A percentile compares a stretch with the other conserved stretches of the same genome.
These are phyloP conservation scores for Linnemannia hyalina DNA, from an alignment of 192 early-diverging fungal genomes.

Conservation along the genomic window DNA sequence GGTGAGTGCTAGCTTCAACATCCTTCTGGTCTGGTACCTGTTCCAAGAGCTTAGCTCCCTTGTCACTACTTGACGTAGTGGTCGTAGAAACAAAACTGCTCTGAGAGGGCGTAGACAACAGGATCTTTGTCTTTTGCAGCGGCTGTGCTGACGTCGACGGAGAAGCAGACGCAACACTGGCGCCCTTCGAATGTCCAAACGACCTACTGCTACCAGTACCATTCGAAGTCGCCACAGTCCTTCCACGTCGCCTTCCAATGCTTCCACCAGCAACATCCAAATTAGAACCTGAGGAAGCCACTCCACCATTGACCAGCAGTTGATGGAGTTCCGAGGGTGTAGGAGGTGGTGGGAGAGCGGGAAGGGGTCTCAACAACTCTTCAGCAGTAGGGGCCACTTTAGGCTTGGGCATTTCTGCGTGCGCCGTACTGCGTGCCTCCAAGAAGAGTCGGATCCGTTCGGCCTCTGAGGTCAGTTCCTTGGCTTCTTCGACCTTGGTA, in stretches of 20 bases:
- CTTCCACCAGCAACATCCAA: background rate
- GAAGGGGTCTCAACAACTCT: slow-evolving; percentile 37
- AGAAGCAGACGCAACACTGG: slow-evolving; percentile 17
- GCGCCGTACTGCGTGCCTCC: slow-evolving; percentile 40
- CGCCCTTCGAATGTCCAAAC: slow-evolving; percentile 24
- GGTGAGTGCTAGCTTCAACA: background rate
- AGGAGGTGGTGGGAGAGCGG: slow-evolving; percentile 46
- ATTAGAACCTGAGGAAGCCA: background rate
- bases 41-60: background rate
- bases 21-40: background rate
- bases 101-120: background rate
- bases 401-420: slow-evolving; percentile 47
- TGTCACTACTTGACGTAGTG: background rate
- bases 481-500: slow-evolving; percentile 48
- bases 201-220: background rate
- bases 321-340: background rate
- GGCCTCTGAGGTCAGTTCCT: slow-evolving; percentile 32
- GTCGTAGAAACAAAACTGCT: background rate
- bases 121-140: background rate
- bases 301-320: slow-evolving; percentile 3
- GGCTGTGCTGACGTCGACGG: background rate
- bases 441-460: slow-evolving; percentile 44
- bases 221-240: background rate
- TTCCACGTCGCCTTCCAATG: background rate
- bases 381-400: slow-evolving; percentile 34